Evolutionary conservation across 1,139 yeast species (phyloP).

Genomic region (Geotrichum phurueaensis): DNA sequence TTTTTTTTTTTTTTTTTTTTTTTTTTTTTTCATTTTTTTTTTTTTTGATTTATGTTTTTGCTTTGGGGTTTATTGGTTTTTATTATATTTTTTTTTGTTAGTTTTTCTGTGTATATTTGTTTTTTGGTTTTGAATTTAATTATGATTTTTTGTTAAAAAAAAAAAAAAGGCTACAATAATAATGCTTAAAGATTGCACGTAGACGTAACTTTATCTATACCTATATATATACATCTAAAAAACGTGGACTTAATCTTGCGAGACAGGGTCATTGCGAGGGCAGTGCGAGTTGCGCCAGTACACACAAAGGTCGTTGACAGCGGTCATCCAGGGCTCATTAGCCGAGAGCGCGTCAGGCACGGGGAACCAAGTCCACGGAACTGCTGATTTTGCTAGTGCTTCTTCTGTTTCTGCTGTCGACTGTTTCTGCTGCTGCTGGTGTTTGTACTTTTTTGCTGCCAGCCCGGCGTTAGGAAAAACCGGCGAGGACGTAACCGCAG

Average conservation of each 20-base stretch:
- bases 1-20: too few relatives aligned
- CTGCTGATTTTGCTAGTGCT: slow-evolving; percentile 17
- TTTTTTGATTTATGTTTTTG: neutral
- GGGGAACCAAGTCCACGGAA: slow-evolving; percentile 8
- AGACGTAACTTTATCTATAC: neutral
- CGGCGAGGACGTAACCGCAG: slow-evolving; percentile 9
- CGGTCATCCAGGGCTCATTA: slow-evolving; percentile 33
- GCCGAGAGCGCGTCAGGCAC: slow-evolving; percentile 23
- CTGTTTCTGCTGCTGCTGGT: neutral
- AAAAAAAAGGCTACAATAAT: neutral
- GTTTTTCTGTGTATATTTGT: neutral
- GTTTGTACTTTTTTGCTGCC: neutral
- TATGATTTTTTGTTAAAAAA: neutral
- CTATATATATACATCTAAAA: neutral
- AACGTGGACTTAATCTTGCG: neutral
- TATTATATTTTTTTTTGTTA: neutral
- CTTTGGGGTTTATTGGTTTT: neutral
- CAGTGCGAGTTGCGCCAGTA: slow-evolving; percentile 21
- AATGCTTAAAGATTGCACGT: too few relatives aligned
- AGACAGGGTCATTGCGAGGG: neutral
- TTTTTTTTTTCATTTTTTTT: neutral
- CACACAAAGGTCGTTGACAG: slow-evolving; percentile 35
- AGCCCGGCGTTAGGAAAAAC: neutral
- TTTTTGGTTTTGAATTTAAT: neutral
- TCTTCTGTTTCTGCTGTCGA: neutral